Evolutionary conservation across 352 stramenopile species (phyloP).

Genomic region (Globisporangium echinulatum): DNA sequence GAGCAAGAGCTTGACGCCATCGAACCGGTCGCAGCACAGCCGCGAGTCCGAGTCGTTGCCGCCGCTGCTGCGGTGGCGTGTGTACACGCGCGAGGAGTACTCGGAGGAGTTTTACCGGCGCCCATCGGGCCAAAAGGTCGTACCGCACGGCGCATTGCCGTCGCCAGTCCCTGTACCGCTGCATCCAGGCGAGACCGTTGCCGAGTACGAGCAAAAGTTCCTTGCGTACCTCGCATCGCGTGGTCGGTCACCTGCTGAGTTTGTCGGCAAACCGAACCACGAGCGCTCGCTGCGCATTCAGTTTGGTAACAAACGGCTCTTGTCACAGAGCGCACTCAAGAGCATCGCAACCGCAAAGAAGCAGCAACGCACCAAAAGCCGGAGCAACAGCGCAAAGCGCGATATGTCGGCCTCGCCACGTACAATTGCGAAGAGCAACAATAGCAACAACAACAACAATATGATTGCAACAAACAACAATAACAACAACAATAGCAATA

Average conservation of each 20-base stretch:
- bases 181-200: constrained; percentile 7
- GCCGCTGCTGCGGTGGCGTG: constrained; percentile 3
- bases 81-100: constrained; percentile 4
- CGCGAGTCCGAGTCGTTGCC: neutral
- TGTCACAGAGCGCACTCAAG: neutral
- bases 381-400: neutral
- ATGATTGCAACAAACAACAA: neutral
- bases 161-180: constrained; percentile 16
- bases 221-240: constrained; percentile 8
- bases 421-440: neutral
- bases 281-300: constrained; percentile 15
- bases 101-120: constrained; percentile 1
- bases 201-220: constrained; percentile 16
- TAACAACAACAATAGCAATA: neutral
- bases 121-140: neutral
- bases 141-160: neutral
- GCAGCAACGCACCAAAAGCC: too few species aligned
- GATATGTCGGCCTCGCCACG: neutral
- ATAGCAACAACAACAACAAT: neutral
- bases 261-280: neutral
- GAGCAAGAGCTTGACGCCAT: neutral
- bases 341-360: too few species aligned
- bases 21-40: too few species aligned
- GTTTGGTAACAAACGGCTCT: constrained; percentile 12
- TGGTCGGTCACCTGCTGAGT: constrained; percentile 2